Evolutionary conservation across 768 basidiomycete species (phyloP).

Genomic region (Lyophyllum decastes): DNA sequence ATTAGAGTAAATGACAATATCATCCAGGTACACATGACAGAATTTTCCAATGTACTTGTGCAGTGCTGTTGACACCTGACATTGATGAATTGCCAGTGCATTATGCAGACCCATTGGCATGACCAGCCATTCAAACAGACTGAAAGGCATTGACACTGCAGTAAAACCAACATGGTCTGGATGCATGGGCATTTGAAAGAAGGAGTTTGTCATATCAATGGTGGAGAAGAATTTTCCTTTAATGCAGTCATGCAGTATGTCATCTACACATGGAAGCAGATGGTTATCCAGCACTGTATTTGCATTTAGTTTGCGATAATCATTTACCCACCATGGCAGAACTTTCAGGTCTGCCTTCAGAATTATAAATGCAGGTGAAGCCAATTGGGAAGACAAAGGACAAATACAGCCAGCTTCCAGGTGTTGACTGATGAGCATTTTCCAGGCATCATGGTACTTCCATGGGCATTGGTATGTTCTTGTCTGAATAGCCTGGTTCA

Average conservation of each 20-base stretch:
- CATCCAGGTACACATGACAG: slow-evolving; percentile 5
- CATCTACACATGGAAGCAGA: background rate
- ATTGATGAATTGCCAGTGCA: slow-evolving; percentile 31
- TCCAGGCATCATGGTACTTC: slow-evolving; percentile 34
- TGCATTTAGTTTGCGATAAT: slow-evolving; percentile 31
- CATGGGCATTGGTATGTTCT: slow-evolving; percentile 31
- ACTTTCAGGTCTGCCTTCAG: slow-evolving; percentile 29
- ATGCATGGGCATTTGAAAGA: slow-evolving; percentile 26
- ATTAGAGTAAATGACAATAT: slow-evolving; percentile 45
- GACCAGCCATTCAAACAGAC: slow-evolving; percentile 32
- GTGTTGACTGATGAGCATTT: slow-evolving; percentile 31
- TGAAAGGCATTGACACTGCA: slow-evolving; percentile 34
- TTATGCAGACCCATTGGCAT: slow-evolving; percentile 24
- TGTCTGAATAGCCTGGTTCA: slow-evolving; percentile 21
- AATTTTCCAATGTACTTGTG: background rate
- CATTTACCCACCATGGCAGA: slow-evolving; percentile 35
- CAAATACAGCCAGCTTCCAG: slow-evolving; percentile 30
- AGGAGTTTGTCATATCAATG: slow-evolving; percentile 32
- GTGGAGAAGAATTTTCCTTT: slow-evolving; percentile 33
- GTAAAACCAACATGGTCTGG: slow-evolving; percentile 29
- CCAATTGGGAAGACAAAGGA: slow-evolving; percentile 25
- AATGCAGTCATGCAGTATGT: background rate
- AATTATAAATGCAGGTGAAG: slow-evolving; percentile 40
- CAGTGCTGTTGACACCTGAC: slow-evolving; percentile 24
- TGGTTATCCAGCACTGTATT: slow-evolving; percentile 28